Evolutionary conservation across 192 early-diverging fungal genomes (phyloP).

Genomic region (Lunasporangiospora selenospora): DNA sequence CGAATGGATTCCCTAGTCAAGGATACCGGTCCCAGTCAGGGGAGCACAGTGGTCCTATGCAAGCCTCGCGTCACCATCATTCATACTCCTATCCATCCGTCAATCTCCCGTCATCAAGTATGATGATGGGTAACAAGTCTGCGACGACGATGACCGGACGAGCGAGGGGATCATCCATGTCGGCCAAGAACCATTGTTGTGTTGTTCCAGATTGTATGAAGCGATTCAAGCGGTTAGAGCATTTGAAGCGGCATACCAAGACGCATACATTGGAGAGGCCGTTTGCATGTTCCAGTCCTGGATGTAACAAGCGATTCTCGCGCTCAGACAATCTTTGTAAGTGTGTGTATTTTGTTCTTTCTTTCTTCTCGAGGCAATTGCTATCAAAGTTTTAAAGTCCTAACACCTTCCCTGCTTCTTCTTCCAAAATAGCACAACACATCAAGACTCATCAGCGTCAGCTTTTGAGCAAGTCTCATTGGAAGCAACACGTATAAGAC

Average conservation of each 20-base stretch:
- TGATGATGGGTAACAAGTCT: too few relatives aligned
- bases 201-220: slow-evolving; percentile 47
- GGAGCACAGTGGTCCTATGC: background rate
- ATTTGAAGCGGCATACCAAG: slow-evolving; percentile 83
- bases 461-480: slow-evolving; percentile 31
- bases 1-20: too few relatives aligned
- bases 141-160: background rate
- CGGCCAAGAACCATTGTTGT: slow-evolving; percentile 48
- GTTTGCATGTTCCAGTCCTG: slow-evolving; percentile 67
- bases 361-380: background rate
- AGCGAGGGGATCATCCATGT: slow-evolving; percentile 3
- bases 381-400: too few relatives aligned
- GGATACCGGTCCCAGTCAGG: too few relatives aligned
- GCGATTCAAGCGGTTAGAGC: slow-evolving; percentile 81
- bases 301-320: slow-evolving; percentile 82
- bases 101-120: too few relatives aligned
- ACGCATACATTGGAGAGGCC: slow-evolving; percentile 78
- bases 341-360: background rate
- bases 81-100: background rate
- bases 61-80: background rate
- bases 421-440: slow-evolving; percentile 42
- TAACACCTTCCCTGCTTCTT: too few relatives aligned
- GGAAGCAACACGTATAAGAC: too few relatives aligned
- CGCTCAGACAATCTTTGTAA: slow-evolving; percentile 74
- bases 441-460: slow-evolving; percentile 46